A percentile compares a stretch with the other conserved stretches of the same genome.
These are phyloP conservation scores for Oryza nivara DNA, from an alignment of 176 grass and related monocot genomes.

Conservation along the genomic window DNA sequence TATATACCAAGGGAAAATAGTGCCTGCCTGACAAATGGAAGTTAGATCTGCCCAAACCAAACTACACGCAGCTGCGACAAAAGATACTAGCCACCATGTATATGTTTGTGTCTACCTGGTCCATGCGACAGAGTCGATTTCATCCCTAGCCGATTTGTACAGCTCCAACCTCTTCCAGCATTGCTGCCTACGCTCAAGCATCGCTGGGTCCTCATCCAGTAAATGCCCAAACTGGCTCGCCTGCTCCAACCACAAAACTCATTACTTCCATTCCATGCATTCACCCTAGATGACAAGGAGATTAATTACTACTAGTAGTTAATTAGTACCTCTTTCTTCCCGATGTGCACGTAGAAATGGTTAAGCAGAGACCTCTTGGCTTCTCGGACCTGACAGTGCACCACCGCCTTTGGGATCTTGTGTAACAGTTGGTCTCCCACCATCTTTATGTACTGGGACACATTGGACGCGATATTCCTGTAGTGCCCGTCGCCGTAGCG, in stretches of 20 bases:
- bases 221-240: constrained; percentile 53
- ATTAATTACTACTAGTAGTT: neutral
- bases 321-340: constrained; percentile 57
- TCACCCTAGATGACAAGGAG: neutral
- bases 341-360: constrained; percentile 65
- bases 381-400: constrained; percentile 78
- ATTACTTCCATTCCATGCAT: neutral
- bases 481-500: constrained; percentile 73
- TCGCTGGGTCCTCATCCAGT: constrained; percentile 68
- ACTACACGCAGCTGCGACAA: neutral
- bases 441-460: constrained; percentile 63
- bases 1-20: neutral
- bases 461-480: constrained; percentile 71
- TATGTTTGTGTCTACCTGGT: constrained; percentile 6
- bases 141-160: constrained; percentile 64
- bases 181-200: constrained; percentile 65
- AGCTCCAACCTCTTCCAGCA: constrained; percentile 71
- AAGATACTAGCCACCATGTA: neutral
- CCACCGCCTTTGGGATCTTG: constrained; percentile 69
- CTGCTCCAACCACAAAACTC: constrained; percentile 31
- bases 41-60: constrained; percentile 6
- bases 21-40: neutral
- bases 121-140: constrained; percentile 70
- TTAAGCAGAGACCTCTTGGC: constrained; percentile 67
- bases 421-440: constrained; percentile 60